These are phyloP conservation scores for Pythium sukuiense DNA, from an alignment of 352 stramenopile genomes.

Conservation along the genomic window DNA sequence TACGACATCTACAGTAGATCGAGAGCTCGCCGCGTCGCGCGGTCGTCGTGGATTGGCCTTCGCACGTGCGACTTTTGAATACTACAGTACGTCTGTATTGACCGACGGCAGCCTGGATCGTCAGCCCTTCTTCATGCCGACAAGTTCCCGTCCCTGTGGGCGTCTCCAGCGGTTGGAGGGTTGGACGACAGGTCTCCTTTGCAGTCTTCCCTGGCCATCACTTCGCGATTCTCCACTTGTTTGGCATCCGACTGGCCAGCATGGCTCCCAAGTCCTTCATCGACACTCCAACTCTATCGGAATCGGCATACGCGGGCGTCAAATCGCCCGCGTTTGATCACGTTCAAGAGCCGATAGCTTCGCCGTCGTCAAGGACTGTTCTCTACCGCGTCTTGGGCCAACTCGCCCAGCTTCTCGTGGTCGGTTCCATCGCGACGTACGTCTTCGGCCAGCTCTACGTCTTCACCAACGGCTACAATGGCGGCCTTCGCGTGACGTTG, in stretches of 20 bases:
- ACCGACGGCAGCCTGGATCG: too few relatives aligned
- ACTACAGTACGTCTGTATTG: too few relatives aligned
- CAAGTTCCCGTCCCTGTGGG: too few relatives aligned
- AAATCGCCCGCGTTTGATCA: background rate
- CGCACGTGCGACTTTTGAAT: too few relatives aligned
- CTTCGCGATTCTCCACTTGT: background rate
- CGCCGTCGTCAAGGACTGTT: background rate
- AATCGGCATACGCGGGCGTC: background rate
- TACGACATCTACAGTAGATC: too few relatives aligned
- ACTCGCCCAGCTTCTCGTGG: slow-evolving; percentile 28
- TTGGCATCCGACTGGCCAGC: background rate
- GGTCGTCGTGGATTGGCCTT: too few relatives aligned
- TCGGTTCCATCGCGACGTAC: slow-evolving; percentile 29
- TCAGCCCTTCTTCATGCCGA: too few relatives aligned
- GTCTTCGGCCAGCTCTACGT: slow-evolving; percentile 31
- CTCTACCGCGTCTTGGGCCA: slow-evolving; percentile 12
- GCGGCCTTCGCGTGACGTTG: background rate
- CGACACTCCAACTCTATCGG: background rate
- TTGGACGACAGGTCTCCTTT: background rate
- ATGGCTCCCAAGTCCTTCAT: background rate
- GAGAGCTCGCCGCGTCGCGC: too few relatives aligned
- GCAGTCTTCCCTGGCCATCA: background rate
- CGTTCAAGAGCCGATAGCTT: too few relatives aligned
- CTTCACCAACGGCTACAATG: slow-evolving; percentile 23
- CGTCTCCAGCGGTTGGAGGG: background rate